Percentiles rank a stretch among this genome's conserved stretches.
These are phyloP conservation scores for Vigna trinervia DNA, from an alignment of 306 rosid genomes.

Conservation along the genomic window DNA sequence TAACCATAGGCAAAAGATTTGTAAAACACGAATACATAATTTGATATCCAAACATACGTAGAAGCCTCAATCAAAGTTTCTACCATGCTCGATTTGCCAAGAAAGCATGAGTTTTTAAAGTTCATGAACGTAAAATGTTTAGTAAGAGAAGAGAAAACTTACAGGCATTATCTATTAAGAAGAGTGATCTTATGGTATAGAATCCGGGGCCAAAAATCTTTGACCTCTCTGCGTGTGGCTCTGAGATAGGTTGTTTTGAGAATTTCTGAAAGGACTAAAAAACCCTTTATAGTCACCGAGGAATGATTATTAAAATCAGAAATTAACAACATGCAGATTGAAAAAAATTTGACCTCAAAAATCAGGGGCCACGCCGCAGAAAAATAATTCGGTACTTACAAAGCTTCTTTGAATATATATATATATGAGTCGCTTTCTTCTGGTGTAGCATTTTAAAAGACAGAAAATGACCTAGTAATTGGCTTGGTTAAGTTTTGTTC, in stretches of 20 bases:
- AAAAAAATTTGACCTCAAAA: background rate
- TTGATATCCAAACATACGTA: background rate
- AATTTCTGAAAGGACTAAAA: slow-evolving; percentile 27
- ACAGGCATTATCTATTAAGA: slow-evolving; percentile 35
- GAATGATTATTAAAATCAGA: background rate
- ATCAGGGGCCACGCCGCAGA: background rate
- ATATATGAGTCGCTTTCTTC: slow-evolving; percentile 25
- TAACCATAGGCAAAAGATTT: background rate
- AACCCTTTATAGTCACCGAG: background rate
- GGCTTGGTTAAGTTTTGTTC: slow-evolving; percentile 39
- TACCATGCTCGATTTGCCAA: background rate
- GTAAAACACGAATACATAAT: background rate
- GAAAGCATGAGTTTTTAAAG: background rate
- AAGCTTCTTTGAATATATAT: slow-evolving; percentile 35
- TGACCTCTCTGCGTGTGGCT: background rate
- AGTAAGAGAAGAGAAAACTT: slow-evolving; percentile 23
- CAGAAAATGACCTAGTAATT: background rate
- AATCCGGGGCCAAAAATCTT: background rate
- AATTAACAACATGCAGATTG: background rate
- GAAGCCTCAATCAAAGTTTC: background rate
- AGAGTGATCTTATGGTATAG: background rate
- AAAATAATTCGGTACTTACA: slow-evolving; percentile 37
- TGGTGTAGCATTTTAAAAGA: background rate
- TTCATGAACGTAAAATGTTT: too few relatives aligned
- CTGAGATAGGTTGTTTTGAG: background rate